phyloP scores from a whole-genome alignment of 1,284 basidiomycete species.

The Megacollybia platyphylla region DNA sequence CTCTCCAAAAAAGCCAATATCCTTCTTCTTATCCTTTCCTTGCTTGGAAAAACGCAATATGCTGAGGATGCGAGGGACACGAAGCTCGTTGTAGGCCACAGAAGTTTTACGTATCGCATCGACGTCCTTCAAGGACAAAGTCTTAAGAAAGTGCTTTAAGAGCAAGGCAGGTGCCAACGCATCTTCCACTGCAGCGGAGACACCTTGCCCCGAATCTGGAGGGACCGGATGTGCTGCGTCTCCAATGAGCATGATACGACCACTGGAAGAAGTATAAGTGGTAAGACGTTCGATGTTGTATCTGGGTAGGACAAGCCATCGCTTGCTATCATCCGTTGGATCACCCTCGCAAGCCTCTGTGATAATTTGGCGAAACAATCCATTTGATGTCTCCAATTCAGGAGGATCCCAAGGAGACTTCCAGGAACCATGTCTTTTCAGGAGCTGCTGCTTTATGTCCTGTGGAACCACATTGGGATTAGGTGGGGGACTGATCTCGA shows the following conservation, averaged over 20 bases:
- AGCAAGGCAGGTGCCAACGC: constrained; percentile 19
- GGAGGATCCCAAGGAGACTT: constrained; percentile 17
- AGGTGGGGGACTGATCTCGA: constrained; percentile 17
- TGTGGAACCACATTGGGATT: constrained; percentile 12
- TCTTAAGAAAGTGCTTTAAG: constrained; percentile 15
- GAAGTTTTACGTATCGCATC: constrained; percentile 1
- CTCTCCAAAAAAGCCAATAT: constrained; percentile 14
- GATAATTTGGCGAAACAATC: constrained; percentile 13
- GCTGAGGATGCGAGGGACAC: constrained; percentile 17
- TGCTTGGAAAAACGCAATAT: constrained; percentile 20
- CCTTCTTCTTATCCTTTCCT: constrained; percentile 16
- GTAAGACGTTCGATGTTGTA: constrained; percentile 20
- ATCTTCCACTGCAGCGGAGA: constrained; percentile 23
- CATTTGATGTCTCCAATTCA: constrained; percentile 9
- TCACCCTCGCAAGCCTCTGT: constrained; percentile 12
- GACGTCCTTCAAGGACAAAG: constrained; percentile 9
- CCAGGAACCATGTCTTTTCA: constrained; percentile 19
- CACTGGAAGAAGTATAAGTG: constrained; percentile 12
- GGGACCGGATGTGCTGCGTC: constrained; percentile 26
- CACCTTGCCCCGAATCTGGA: constrained; percentile 23
- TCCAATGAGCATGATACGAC: constrained; percentile 19
- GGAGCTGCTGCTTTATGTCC: constrained; percentile 16
- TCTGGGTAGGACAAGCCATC: constrained; percentile 18
- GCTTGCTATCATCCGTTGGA: not conserved
- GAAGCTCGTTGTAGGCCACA: constrained; percentile 17